Percentiles rank a stretch among this genome's conserved stretches.
Conservation (phyloP, 73 alveolate species). For the Paramecium primaurelia region DNA sequence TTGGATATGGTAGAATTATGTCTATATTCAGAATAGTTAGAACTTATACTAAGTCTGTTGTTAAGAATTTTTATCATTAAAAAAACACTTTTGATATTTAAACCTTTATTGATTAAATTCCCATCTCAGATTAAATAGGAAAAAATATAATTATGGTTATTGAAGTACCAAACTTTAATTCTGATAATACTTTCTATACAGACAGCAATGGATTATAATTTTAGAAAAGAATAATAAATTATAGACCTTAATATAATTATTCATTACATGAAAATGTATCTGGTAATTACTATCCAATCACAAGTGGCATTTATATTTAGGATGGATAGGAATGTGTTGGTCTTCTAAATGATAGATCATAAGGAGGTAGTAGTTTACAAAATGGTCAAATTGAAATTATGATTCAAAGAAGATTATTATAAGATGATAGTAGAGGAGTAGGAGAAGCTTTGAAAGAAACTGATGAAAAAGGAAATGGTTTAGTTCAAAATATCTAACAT, state of each 20-base stretch:
- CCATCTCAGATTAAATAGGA: conserved; percentile 44
- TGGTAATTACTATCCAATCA: conserved; percentile 77
- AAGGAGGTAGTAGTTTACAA: conserved; percentile 84
- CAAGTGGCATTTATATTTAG: conserved; percentile 64
- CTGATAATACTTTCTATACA: conserved; percentile 67
- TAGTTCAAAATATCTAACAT: not conserved
- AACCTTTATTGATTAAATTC: conserved; percentile 51
- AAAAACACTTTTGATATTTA: conserved; percentile 3
- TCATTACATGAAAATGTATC: conserved; percentile 49
- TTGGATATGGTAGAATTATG: conserved; percentile 47
- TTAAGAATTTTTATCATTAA: not conserved
- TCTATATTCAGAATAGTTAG: conserved; percentile 20
- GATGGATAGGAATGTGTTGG: conserved; percentile 51
- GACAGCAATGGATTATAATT: conserved; percentile 74
- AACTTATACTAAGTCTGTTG: conserved; percentile 42
- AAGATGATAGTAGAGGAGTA: conserved; percentile 83
- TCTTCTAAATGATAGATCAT: conserved; percentile 81
- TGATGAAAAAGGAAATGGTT: not conserved
- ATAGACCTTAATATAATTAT: conserved; percentile 66
- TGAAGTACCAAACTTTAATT: not conserved
- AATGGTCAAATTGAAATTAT: conserved; percentile 90
- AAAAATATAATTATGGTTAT: conserved; percentile 48
- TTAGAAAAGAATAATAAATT: conserved; percentile 63
- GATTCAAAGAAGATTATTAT: conserved; percentile 79
- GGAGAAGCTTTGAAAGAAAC: conserved; percentile 82